These are phyloP conservation scores for Aureococcus anophagefferens DNA, from an alignment of 108 stramenopile genomes.

Conservation along the genomic window DNA sequence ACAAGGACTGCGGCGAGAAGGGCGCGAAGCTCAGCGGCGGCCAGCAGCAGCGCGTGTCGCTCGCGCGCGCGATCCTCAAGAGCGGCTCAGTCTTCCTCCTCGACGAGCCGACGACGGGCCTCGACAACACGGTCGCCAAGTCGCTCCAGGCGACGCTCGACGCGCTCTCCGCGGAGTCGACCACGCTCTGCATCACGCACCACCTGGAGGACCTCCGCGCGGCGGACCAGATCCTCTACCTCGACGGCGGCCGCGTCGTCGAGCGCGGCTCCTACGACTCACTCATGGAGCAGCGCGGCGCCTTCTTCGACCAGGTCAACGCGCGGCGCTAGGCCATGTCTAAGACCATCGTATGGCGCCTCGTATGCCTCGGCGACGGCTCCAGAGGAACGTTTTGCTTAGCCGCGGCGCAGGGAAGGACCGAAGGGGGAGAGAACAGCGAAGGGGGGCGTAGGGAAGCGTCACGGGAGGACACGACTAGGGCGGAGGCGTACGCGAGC, in stretches of 20 bases:
- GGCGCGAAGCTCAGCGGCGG: conserved; percentile 14
- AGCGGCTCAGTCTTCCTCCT: conserved; percentile 13
- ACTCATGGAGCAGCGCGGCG: conserved; percentile 18
- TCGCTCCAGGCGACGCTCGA: conserved; percentile 25
- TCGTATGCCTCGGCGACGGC: no score
- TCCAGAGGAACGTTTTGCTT: no score
- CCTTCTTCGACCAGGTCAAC: conserved; percentile 22
- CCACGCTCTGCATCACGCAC: conserved; percentile 29
- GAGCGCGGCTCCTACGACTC: conserved; percentile 46
- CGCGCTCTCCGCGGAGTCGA: conserved; percentile 11
- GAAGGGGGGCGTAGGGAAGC: no score
- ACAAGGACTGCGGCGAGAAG: conserved; percentile 4
- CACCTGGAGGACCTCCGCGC: conserved; percentile 31
- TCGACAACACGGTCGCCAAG: conserved; percentile 20
- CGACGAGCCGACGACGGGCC: conserved; percentile 31
- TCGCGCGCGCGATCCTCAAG: conserved; percentile 36
- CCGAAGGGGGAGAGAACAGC: no score
- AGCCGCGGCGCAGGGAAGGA: no score
- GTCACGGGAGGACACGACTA: no score
- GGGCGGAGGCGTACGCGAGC: no score
- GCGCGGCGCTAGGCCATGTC: no score
- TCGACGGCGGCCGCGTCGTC: conserved; percentile 29
- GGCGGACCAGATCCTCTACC: conserved; percentile 42
- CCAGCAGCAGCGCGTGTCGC: conserved; percentile 29
- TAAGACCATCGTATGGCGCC: no score